Percentiles rank a stretch among this genome's conserved stretches.
Conservation (phyloP, 2,329 filamentous ascomycete species). For the Arthrobotrys pseudoclavata region DNA sequence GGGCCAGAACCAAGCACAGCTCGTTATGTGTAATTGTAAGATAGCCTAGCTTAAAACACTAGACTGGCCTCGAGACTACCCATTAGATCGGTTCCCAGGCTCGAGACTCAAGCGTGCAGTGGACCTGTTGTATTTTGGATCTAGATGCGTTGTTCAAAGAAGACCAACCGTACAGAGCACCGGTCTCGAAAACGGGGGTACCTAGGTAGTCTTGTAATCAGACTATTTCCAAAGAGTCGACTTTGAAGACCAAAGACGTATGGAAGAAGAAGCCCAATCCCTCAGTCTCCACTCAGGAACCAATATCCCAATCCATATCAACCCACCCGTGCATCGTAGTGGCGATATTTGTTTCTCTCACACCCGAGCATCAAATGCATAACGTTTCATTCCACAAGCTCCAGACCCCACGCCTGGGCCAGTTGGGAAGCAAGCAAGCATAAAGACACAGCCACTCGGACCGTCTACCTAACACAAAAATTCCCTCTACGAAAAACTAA, state of each 20-base stretch:
- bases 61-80: too few relatives aligned
- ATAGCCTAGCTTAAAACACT: too few relatives aligned
- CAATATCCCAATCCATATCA: slow-evolving; percentile 4
- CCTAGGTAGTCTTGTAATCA: too few relatives aligned
- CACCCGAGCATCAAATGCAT: not conserved
- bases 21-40: too few relatives aligned
- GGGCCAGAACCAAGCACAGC: too few relatives aligned
- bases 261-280: not conserved
- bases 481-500: slow-evolving; percentile 12
- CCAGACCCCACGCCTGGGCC: not conserved
- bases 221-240: too few relatives aligned
- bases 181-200: too few relatives aligned
- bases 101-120: not conserved
- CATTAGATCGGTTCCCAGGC: too few relatives aligned
- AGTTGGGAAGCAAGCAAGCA: not conserved
- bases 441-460: not conserved
- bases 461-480: slow-evolving; percentile 12
- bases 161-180: too few relatives aligned
- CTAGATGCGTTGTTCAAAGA: not conserved
- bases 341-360: not conserved
- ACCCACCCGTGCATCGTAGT: not conserved
- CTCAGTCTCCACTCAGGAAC: not conserved
- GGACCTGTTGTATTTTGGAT: slow-evolving; percentile 6
- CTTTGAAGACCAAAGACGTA: not conserved
- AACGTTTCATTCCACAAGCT: slow-evolving; percentile 2